Evolutionary conservation across 1,139 yeast genomes (phyloP).

Genomic region (Debaryomyces psychrophilus): DNA sequence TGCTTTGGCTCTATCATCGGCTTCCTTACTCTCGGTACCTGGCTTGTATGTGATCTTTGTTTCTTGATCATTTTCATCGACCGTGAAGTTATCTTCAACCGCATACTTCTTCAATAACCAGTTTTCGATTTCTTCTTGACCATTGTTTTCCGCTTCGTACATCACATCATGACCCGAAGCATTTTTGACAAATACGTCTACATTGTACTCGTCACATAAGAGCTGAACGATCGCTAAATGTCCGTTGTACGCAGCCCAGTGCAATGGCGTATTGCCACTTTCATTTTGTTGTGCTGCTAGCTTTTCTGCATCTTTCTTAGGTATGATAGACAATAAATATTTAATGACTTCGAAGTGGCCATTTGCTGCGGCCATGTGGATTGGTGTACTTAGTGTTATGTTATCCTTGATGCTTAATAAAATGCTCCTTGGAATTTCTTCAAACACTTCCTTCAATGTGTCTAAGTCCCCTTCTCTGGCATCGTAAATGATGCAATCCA

Average conservation of each 20-base stretch:
- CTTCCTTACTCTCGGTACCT: slow-evolving; percentile 53
- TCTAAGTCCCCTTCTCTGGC: slow-evolving; percentile 88
- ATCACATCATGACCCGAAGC: slow-evolving; percentile 78
- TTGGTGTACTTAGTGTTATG: slow-evolving; percentile 67
- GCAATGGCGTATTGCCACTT: slow-evolving; percentile 89
- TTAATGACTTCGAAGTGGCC: slow-evolving; percentile 77
- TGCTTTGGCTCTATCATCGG: slow-evolving; percentile 46
- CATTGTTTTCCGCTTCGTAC: slow-evolving; percentile 83
- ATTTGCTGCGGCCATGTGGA: slow-evolving; percentile 95
- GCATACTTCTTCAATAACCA: slow-evolving; percentile 75
- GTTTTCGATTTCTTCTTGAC: slow-evolving; percentile 64
- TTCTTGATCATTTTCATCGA: slow-evolving; percentile 47
- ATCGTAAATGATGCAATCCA: slow-evolving; percentile 77
- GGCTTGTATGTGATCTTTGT: slow-evolving; percentile 52
- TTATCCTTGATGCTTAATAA: slow-evolving; percentile 62
- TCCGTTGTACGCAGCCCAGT: slow-evolving; percentile 94
- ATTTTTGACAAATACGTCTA: slow-evolving; percentile 82
- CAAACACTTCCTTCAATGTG: slow-evolving; percentile 67
- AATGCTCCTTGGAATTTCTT: slow-evolving; percentile 56
- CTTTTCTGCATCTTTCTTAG: slow-evolving; percentile 44
- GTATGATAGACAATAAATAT: slow-evolving; percentile 56
- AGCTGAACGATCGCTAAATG: slow-evolving; percentile 70
- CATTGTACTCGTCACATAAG: slow-evolving; percentile 71
- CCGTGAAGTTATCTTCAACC: slow-evolving; percentile 59
- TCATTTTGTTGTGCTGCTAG: slow-evolving; percentile 65